Percentiles rank a stretch among this genome's conserved stretches.
Evolutionary conservation across 805 yeast species (phyloP).

Genomic region (Saccharomycopsis olivae): DNA sequence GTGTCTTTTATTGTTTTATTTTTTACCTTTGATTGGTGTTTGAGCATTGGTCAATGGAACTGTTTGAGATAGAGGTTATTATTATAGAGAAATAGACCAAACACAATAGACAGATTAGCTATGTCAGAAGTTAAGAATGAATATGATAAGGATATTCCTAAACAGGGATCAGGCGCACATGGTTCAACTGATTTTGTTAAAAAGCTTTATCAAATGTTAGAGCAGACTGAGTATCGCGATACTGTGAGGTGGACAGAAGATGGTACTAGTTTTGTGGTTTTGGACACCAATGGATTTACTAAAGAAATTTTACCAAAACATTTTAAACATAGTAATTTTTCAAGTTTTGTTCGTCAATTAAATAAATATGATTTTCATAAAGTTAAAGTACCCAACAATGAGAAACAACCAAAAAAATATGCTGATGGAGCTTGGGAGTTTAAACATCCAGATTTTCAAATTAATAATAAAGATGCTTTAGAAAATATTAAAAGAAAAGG

Average conservation of each 20-base stretch:
- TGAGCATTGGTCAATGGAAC: too few species aligned
- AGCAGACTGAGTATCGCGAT: slow-evolving; percentile 61
- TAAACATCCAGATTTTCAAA: slow-evolving; percentile 78
- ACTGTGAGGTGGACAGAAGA: slow-evolving; percentile 76
- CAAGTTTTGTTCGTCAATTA: slow-evolving; percentile 88
- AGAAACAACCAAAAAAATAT: slow-evolving; percentile 37
- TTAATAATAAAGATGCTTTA: slow-evolving; percentile 64
- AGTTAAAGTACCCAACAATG: slow-evolving; percentile 65
- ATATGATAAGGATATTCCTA: too few species aligned
- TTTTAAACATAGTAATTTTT: slow-evolving; percentile 91
- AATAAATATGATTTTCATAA: slow-evolving; percentile 97
- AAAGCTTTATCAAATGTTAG: slow-evolving; percentile 74
- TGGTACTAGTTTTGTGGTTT: slow-evolving; percentile 84
- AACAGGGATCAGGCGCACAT: too few species aligned
- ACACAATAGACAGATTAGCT: too few species aligned
- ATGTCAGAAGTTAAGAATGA: too few species aligned
- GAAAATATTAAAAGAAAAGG: slow-evolving; percentile 83
- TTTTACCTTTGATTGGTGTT: too few species aligned
- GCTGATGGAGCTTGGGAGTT: slow-evolving; percentile 91
- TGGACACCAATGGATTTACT: slow-evolving; percentile 86
- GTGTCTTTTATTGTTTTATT: too few species aligned
- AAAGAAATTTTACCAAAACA: slow-evolving; percentile 81
- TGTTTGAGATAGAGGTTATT: too few species aligned
- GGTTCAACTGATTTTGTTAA: slow-evolving; percentile 74
- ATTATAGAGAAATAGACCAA: too few species aligned